These are phyloP conservation scores for Dissophora globulifera DNA, from an alignment of 192 early-diverging fungal species.

Conservation along the genomic window DNA sequence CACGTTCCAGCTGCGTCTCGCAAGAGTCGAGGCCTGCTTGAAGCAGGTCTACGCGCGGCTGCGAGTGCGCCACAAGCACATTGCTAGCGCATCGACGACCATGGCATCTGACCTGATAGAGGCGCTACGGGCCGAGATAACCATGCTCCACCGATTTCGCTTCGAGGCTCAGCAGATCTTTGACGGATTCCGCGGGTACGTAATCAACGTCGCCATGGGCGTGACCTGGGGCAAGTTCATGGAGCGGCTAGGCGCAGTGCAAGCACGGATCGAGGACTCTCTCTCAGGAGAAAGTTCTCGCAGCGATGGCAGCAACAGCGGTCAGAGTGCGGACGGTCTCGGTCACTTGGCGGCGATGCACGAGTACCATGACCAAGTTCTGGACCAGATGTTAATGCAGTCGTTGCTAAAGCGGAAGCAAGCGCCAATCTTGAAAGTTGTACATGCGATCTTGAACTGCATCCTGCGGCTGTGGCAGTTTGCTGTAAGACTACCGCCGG, in stretches of 20 bases:
- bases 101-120: background rate
- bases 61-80: conserved; percentile 25
- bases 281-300: too few relatives aligned
- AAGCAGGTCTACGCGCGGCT: conserved; percentile 50
- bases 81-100: background rate
- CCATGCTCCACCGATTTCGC: conserved; percentile 50
- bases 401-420: conserved; percentile 61
- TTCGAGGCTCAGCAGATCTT: conserved; percentile 64
- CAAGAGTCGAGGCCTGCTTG: conserved; percentile 44
- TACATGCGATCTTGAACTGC: conserved; percentile 49
- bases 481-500: conserved; percentile 1
- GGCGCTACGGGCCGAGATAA: conserved; percentile 12
- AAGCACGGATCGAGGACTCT: conserved; percentile 20
- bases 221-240: conserved; percentile 60
- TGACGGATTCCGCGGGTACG: conserved; percentile 55
- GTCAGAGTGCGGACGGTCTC: too few relatives aligned
- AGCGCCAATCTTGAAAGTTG: conserved; percentile 47
- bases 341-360: conserved; percentile 51
- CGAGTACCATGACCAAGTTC: conserved; percentile 56
- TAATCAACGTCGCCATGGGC: conserved; percentile 54
- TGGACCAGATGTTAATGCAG: conserved; percentile 59
- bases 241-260: conserved; percentile 26
- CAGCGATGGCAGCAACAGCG: too few relatives aligned
- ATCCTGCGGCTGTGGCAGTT: conserved; percentile 34
- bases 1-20: conserved; percentile 57